phyloP scores from a whole-genome alignment of 2,329 filamentous ascomycete species.

The Trichoderma sp. region DNA sequence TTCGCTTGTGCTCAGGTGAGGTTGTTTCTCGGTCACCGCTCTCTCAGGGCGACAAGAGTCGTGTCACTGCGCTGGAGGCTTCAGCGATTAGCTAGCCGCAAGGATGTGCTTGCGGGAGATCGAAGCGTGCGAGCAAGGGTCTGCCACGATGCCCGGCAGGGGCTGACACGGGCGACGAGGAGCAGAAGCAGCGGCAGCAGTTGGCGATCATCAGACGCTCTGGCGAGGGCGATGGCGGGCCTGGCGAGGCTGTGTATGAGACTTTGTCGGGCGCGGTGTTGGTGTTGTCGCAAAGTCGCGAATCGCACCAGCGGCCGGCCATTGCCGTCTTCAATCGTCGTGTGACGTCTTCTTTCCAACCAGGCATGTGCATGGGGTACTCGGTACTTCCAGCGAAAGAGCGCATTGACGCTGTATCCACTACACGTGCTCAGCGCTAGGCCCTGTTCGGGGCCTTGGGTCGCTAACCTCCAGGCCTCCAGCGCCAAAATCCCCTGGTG shows the following conservation, averaged over 20 bases:
- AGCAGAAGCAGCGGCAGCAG: background rate
- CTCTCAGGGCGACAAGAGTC: background rate
- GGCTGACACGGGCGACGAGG: background rate
- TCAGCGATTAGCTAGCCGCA: background rate
- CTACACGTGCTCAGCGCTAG: background rate
- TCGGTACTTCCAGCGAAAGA: background rate
- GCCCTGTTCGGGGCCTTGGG: background rate
- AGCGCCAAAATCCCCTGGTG: background rate
- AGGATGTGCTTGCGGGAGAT: background rate
- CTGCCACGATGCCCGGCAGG: background rate
- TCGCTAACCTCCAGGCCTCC: conserved; percentile 8
- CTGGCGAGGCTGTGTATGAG: background rate
- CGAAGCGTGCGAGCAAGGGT: background rate
- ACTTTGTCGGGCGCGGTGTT: background rate
- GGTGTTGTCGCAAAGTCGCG: background rate
- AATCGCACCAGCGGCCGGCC: background rate
- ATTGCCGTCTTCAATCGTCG: background rate
- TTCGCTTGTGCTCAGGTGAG: background rate
- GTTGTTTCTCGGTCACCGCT: background rate
- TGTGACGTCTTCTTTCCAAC: background rate
- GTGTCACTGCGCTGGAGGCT: background rate
- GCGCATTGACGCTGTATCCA: background rate
- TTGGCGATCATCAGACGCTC: background rate
- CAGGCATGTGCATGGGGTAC: background rate
- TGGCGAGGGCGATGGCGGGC: background rate